Evolutionary conservation across 1,284 basidiomycete genomes (phyloP), one percentile per base, ranked within the genome.

Genomic region (Jaminaea rosea): DNA sequence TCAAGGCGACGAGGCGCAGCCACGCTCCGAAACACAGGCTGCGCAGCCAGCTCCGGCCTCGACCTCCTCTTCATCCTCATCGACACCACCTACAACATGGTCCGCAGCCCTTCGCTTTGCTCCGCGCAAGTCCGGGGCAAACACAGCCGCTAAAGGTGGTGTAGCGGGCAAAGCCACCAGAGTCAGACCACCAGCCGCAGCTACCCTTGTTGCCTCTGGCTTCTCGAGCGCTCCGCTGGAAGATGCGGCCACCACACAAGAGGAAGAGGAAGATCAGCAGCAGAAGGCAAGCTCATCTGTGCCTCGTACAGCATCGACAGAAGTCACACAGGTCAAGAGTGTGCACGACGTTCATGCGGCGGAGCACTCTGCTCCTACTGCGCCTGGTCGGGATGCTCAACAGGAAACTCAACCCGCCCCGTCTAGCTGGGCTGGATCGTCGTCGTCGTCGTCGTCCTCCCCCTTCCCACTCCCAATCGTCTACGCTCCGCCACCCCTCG

Each of bases 161-260:
- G 11, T 9, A 5, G 39, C 39, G 23, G 39, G 19, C 19, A 42
- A n/a, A n/a, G n/a, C n/a, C n/a, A 42, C 17, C 39, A 46, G 26
- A 46, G 42, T 9, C 49, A n/a, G n/a, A n/a, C n/a, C 37, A 15
- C 63, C 54, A 28, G 58, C 45, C 32, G 61, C 53, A 11, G 58
- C 50, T 51, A 51, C 45, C 59, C n/a, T 36, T 10, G 34, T 36
- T n/a, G 34, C 34, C 21, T 21, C 34, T 36, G n/a, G n/a, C 10
- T 36, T 36, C 34, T 36, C 34, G 3, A 36, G 34, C 34, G n/a
- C 34, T 21, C n/a, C 34, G 4, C 34, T 47, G 1, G 56, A 47
- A 31, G 56, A 44, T 3, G 58, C 49, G 4, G 54, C 34, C 34
- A 36, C n/a, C 34, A 15, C 34, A 10, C 34, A n/a, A n/a, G n/a